A percentile compares a stretch with the other conserved stretches of the same genome.
Evolutionary conservation across 2,329 filamentous ascomycete genomes (phyloP).

Genomic region (Colletotrichum destructivum): DNA sequence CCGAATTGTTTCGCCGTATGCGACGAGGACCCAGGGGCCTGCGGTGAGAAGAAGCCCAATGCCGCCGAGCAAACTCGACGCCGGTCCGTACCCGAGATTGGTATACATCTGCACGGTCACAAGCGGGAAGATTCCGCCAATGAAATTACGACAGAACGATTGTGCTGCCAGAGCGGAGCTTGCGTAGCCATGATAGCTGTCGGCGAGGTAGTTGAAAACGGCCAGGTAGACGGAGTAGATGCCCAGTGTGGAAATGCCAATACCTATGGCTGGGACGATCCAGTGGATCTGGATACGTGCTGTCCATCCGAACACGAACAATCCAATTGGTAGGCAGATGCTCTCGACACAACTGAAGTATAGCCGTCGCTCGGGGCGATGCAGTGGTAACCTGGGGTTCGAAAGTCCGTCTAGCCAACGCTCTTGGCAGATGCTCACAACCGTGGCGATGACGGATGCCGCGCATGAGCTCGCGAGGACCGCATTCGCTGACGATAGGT

Average conservation of each 20-base stretch:
- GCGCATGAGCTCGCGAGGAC: slow-evolving; percentile 8
- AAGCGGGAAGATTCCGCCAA: slow-evolving; percentile 86
- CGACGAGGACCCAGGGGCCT: slow-evolving; percentile 86
- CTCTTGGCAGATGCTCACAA: slow-evolving; percentile 81
- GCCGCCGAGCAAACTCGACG: slow-evolving; percentile 82
- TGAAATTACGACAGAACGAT: slow-evolving; percentile 87
- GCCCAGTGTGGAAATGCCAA: slow-evolving; percentile 72
- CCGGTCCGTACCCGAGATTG: slow-evolving; percentile 78
- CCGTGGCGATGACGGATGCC: slow-evolving; percentile 69
- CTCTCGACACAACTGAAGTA: slow-evolving; percentile 71
- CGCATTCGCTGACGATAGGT: slow-evolving; percentile 56
- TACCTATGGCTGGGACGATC: slow-evolving; percentile 69
- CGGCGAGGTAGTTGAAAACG: slow-evolving; percentile 66
- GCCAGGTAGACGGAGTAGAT: slow-evolving; percentile 72
- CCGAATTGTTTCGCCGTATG: slow-evolving; percentile 83
- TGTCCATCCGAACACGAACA: slow-evolving; percentile 74
- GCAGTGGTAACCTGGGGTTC: slow-evolving; percentile 58
- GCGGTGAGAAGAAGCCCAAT: slow-evolving; percentile 78
- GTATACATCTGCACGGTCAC: slow-evolving; percentile 81
- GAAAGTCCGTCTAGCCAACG: slow-evolving; percentile 38
- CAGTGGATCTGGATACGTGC: slow-evolving; percentile 64
- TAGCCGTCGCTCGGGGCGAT: slow-evolving; percentile 81
- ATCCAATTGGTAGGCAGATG: slow-evolving; percentile 68
- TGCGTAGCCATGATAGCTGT: slow-evolving; percentile 60
- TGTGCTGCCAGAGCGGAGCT: slow-evolving; percentile 85